phyloP scores from a whole-genome alignment of 2,329 filamentous ascomycete species.

The Aureobasidium sp. region DNA sequence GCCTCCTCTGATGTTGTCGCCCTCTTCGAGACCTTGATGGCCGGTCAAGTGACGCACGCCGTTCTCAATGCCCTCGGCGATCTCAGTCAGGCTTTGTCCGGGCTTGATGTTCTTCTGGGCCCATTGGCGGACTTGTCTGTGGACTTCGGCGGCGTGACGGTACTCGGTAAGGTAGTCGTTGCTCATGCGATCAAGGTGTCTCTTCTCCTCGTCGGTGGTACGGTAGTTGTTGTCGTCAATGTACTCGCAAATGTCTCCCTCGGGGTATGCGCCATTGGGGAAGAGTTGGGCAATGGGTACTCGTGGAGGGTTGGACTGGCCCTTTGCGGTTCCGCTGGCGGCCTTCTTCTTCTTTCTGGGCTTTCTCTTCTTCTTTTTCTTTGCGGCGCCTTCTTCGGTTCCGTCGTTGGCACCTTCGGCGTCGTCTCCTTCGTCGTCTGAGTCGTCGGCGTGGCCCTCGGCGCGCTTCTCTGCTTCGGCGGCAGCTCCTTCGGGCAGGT shows the following conservation, averaged over 20 bases:
- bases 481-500: slow-evolving; percentile 14
- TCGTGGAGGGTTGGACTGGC: slow-evolving; percentile 41
- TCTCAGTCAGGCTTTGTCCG: slow-evolving; percentile 40
- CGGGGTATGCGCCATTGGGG: slow-evolving; percentile 35
- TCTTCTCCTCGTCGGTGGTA: slow-evolving; percentile 40
- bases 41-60: slow-evolving; percentile 44
- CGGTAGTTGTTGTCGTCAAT: slow-evolving; percentile 37
- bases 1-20: slow-evolving; percentile 43
- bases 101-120: slow-evolving; percentile 44
- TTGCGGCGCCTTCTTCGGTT: slow-evolving; percentile 26
- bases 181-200: slow-evolving; percentile 38
- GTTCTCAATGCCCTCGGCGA: slow-evolving; percentile 48
- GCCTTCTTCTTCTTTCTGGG: slow-evolving; percentile 34
- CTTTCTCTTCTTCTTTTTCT: slow-evolving; percentile 42
- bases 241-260: slow-evolving; percentile 41
- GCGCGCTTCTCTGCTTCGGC: slow-evolving; percentile 18
- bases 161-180: slow-evolving; percentile 45
- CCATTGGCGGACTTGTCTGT: slow-evolving; percentile 47
- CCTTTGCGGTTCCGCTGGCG: slow-evolving; percentile 25
- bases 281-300: slow-evolving; percentile 40
- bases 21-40: slow-evolving; percentile 44
- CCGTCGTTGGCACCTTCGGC: slow-evolving; percentile 30
- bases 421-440: slow-evolving; percentile 31
- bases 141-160: slow-evolving; percentile 49
- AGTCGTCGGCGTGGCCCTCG: slow-evolving; percentile 28